phyloP scores from a whole-genome alignment of 495 filamentous ascomycete genomes.

The Penicillium longicatenatum region DNA sequence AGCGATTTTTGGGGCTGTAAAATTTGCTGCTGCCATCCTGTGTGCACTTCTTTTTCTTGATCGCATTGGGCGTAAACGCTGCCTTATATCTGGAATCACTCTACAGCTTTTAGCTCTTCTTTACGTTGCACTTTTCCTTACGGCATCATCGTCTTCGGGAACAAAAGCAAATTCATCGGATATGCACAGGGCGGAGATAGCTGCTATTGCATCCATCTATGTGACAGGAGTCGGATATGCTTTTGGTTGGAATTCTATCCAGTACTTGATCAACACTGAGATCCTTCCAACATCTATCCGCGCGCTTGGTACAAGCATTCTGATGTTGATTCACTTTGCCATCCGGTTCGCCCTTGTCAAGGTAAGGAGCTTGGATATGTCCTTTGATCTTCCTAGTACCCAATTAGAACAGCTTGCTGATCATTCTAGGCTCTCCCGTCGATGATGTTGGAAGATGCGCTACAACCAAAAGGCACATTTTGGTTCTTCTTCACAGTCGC shows the following conservation, averaged over 20 bases:
- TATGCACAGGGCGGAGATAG: background rate
- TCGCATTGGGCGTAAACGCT: slow-evolving; percentile 14
- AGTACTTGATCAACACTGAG: slow-evolving; percentile 64
- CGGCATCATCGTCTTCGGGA: background rate
- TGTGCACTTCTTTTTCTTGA: slow-evolving; percentile 43
- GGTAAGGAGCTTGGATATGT: background rate
- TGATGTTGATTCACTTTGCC: slow-evolving; percentile 62
- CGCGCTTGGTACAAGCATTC: slow-evolving; percentile 36
- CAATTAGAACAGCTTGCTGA: slow-evolving; percentile 14
- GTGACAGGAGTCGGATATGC: slow-evolving; percentile 20
- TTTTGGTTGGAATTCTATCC: slow-evolving; percentile 21
- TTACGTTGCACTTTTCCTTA: slow-evolving; percentile 23
- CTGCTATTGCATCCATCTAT: slow-evolving; percentile 18
- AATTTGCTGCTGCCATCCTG: slow-evolving; percentile 54
- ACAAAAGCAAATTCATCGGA: background rate
- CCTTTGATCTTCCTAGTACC: too few species aligned
- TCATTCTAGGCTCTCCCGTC: slow-evolving; percentile 40
- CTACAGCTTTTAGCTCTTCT: slow-evolving; percentile 16
- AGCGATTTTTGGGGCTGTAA: slow-evolving; percentile 61
- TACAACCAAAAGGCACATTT: slow-evolving; percentile 56
- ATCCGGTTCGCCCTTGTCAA: slow-evolving; percentile 57
- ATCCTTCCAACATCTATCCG: slow-evolving; percentile 63
- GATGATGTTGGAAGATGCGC: slow-evolving; percentile 50
- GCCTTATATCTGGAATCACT: slow-evolving; percentile 16
- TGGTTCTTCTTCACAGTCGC: slow-evolving; percentile 67